phyloP scores from a whole-genome alignment of 1,284 basidiomycete genomes.

The Ceratobasidium sp. region DNA sequence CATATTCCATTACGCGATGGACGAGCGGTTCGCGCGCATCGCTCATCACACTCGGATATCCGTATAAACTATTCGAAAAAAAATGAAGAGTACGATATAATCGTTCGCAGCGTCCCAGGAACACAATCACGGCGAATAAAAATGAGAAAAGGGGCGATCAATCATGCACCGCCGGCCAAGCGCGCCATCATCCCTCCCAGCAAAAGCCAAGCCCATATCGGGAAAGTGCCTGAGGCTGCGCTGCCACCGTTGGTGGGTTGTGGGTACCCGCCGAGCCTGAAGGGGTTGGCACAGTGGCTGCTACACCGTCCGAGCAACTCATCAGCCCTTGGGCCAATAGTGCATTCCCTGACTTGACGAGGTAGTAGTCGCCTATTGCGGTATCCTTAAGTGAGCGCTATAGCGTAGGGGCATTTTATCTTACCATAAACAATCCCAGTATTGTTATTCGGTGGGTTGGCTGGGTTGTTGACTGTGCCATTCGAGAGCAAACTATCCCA shows the following conservation, averaged over 20 bases:
- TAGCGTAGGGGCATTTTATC: background rate
- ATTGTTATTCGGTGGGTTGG: conserved; percentile 56
- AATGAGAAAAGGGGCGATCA: background rate
- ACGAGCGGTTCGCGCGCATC: no score
- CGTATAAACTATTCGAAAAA: conserved; percentile 10
- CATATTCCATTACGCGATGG: no score
- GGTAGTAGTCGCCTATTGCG: conserved; percentile 55
- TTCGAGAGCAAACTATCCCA: conserved; percentile 71
- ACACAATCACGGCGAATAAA: background rate
- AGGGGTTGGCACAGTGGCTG: background rate
- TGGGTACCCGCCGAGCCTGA: background rate
- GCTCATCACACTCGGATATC: background rate
- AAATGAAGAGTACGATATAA: no score
- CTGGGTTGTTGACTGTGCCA: conserved; percentile 67
- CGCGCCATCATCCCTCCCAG: conserved; percentile 13
- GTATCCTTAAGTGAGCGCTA: background rate
- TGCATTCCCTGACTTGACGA: conserved; percentile 46
- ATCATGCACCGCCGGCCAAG: conserved; percentile 10
- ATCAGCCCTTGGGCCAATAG: conserved; percentile 6
- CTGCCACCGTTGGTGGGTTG: background rate
- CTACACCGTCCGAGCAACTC: conserved; percentile 27
- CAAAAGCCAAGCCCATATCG: conserved; percentile 2
- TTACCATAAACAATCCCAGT: conserved; percentile 69
- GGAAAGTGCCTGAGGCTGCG: background rate
- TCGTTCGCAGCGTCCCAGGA: no score